A percentile compares a stretch with the other conserved stretches of the same genome.
phyloP scores from a whole-genome alignment of 306 rosid species.

The Citrullus amarus region DNA sequence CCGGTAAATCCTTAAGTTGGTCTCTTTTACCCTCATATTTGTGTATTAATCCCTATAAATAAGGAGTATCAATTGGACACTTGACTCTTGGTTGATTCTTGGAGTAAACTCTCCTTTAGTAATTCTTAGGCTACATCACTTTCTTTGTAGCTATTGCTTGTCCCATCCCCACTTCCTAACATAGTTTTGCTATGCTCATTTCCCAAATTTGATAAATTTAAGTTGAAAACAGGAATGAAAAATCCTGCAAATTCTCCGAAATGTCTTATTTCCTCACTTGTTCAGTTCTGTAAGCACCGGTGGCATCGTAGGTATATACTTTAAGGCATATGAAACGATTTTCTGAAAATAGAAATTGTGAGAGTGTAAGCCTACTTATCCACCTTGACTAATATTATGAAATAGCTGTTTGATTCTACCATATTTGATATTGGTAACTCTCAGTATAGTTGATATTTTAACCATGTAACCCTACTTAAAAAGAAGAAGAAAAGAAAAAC shows the following conservation, averaged over 20 bases:
- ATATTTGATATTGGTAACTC: neutral
- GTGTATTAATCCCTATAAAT: too few relatives aligned
- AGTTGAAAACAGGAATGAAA: neutral
- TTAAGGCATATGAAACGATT: neutral
- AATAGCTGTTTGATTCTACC: neutral
- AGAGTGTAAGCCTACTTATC: neutral
- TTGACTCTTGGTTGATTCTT: too few relatives aligned
- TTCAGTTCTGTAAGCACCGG: neutral
- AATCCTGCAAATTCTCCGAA: neutral
- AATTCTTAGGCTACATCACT: too few relatives aligned
- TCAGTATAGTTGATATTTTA: neutral
- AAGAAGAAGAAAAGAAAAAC: neutral
- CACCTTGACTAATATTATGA: neutral
- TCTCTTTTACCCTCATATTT: too few relatives aligned
- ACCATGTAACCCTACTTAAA: neutral
- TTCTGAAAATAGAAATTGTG: neutral
- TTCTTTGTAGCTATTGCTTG: neutral
- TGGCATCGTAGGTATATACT: neutral
- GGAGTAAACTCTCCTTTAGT: too few relatives aligned
- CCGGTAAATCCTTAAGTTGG: too few relatives aligned
- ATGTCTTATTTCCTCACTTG: neutral
- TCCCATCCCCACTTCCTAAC: neutral
- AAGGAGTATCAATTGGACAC: too few relatives aligned
- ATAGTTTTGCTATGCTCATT: neutral
- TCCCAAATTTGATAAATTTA: neutral